Evolutionary conservation across 1,284 basidiomycete genomes (phyloP), one percentile per base, ranked within the genome.

Genomic region (Inonotus obliquus): DNA sequence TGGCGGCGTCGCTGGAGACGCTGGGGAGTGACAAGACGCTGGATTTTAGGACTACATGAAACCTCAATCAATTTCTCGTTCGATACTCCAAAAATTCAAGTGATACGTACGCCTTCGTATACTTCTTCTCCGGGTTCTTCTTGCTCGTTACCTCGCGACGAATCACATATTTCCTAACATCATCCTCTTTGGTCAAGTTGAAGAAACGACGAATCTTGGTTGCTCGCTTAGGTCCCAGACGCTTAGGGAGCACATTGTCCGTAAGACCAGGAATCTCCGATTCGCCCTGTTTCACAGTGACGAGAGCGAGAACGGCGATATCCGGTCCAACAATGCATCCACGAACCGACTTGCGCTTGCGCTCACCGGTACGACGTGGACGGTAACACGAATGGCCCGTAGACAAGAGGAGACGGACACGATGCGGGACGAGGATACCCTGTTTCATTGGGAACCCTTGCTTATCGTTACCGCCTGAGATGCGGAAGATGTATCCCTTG

Each of bases 371-470:
- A 75, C 96, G 92, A 75, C 96, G 94, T 69, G 83, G 77, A 71
- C 96, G 94, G 86, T 94, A 98, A 87, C 96, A 98, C 41, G 95
- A 97, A 86, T 98, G 94, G 66, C 95, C 95, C 76, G 95, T 92
- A 69, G 91, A 75, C 74, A 99, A 92, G 72, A 98, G 91, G 67
- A 99, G 91, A 66, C 88, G 85, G 71, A 96, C 94, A 86, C 96
- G 95, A 81, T 94, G 77, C 68, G 94, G 93, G 71, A 96, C 84
- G 68, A 99, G 90, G 72, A 98, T 92, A 84, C 96, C 96, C 81
- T 98, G 96, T 82, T 98, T 98, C 95, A 98, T 98, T 60, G 95
- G 94, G 87, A 97, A 97, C 77, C 93, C 91, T 75, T 93, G 91
- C 80, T 92, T 95, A 85, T 96, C 94, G 81, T 96, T 96, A 66